These are phyloP conservation scores for Zygosaccharomyces pseudobailii DNA, from an alignment of 1,139 yeast species.

Conservation along the genomic window DNA sequence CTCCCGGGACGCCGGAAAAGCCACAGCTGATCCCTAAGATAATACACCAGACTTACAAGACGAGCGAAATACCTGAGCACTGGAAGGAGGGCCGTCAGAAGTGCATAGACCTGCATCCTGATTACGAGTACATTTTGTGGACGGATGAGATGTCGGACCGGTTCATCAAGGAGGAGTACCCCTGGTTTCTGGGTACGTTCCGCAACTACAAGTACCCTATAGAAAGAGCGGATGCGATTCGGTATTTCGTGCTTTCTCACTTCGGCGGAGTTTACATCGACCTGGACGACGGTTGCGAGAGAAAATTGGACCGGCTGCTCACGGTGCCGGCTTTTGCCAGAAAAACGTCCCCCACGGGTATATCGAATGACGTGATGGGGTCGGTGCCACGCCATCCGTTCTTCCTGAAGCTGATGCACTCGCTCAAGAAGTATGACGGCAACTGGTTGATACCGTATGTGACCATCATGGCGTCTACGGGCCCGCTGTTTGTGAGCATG, in stretches of 20 bases:
- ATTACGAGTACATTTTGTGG: conserved; percentile 84
- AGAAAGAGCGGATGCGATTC: conserved; percentile 87
- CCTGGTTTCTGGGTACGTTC: conserved; percentile 82
- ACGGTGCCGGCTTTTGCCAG: conserved; percentile 82
- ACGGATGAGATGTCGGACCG: conserved; percentile 80
- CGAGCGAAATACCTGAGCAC: conserved; percentile 65
- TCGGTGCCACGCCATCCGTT: conserved; percentile 83
- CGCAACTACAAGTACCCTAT: conserved; percentile 76
- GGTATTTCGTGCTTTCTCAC: conserved; percentile 77
- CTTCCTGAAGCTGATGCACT: conserved; percentile 64
- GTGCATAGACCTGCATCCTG: conserved; percentile 76
- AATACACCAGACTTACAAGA: conserved; percentile 90
- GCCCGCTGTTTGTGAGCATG: conserved; percentile 81
- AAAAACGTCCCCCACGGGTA: conserved; percentile 85
- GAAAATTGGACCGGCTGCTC: conserved; percentile 72
- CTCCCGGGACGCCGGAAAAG: conserved; percentile 38
- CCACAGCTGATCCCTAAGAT: conserved; percentile 74
- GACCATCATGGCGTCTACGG: conserved; percentile 91
- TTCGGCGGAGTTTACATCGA: conserved; percentile 91
- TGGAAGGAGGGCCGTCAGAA: conserved; percentile 78
- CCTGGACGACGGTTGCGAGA: conserved; percentile 80
- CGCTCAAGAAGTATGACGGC: conserved; percentile 55
- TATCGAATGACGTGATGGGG: conserved; percentile 92
- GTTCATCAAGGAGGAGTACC: conserved; percentile 70
- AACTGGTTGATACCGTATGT: conserved; percentile 83